Conservation (phyloP, 345 rosid species). For the Eucalyptus sp. region DNA sequence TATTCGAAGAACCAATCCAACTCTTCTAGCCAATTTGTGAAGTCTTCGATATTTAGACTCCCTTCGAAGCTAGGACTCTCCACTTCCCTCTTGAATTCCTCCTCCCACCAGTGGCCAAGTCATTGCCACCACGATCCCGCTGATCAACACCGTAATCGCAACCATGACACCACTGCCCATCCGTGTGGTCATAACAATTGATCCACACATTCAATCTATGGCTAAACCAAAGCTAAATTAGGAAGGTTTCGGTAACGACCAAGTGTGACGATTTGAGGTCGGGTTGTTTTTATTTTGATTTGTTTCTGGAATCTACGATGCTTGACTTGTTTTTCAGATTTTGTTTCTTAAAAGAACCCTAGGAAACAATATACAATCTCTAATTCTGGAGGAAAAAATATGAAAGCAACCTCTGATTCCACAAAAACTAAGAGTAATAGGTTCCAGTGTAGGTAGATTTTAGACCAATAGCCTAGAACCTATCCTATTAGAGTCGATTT, state of each 20-base stretch:
- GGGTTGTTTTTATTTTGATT: neutral
- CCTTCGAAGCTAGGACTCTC: neutral
- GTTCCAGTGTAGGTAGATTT: neutral
- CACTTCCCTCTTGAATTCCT: neutral
- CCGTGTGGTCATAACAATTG: neutral
- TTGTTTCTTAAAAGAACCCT: neutral
- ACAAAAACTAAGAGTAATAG: neutral
- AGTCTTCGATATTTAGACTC: neutral
- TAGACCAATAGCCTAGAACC: neutral
- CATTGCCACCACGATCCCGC: neutral
- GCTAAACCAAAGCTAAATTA: neutral
- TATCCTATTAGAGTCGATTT: neutral
- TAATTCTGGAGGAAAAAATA: neutral
- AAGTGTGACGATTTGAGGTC: neutral
- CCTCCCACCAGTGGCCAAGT: neutral
- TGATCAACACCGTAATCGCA: neutral
- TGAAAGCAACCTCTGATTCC: neutral
- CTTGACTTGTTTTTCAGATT: neutral
- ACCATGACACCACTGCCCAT: neutral
- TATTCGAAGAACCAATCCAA: neutral
- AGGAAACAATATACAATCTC: neutral
- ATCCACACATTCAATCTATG: neutral
- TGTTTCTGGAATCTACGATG: neutral
- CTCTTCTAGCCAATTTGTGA: neutral
- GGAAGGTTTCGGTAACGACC: neutral